Conservation (phyloP, 495 filamentous ascomycete species). For the Neurospora africana region DNA sequence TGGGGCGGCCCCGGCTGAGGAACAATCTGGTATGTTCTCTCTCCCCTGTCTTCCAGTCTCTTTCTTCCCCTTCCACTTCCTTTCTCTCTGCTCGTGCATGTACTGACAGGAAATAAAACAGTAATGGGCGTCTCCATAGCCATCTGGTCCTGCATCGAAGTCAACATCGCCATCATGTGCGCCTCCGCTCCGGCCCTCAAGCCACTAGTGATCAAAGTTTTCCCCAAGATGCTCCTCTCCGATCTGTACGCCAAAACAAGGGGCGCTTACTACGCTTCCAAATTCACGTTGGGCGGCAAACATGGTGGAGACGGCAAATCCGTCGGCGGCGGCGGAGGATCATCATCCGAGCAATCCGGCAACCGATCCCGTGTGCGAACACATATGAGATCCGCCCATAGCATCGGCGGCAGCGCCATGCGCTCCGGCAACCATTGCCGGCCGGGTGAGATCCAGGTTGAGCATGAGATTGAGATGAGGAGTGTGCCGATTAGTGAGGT, state of each 20-base stretch:
- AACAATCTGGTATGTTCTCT: slow-evolving; percentile 2
- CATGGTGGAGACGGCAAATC: neutral
- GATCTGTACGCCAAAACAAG: slow-evolving; percentile 9
- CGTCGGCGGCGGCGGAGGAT: neutral
- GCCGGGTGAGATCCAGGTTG: slow-evolving; percentile 5
- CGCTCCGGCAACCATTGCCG: neutral
- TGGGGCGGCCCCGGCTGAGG: neutral
- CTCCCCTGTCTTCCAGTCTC: neutral
- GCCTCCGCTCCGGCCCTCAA: slow-evolving; percentile 37
- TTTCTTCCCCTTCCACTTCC: neutral
- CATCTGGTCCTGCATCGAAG: slow-evolving; percentile 40
- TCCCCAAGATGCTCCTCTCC: slow-evolving; percentile 17
- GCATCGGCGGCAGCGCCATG: neutral
- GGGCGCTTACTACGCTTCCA: slow-evolving; percentile 3
- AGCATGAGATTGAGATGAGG: slow-evolving; percentile 13
- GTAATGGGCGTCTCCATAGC: slow-evolving; percentile 21
- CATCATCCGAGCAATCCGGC: neutral
- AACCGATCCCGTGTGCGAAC: neutral
- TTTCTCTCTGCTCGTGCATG: neutral
- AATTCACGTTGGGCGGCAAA: neutral
- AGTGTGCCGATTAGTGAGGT: slow-evolving; percentile 5
- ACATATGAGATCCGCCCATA: neutral
- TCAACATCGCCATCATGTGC: slow-evolving; percentile 40
- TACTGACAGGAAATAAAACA: neutral
- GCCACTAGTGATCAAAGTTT: slow-evolving; percentile 18